These are phyloP conservation scores for Alternaria postmessia DNA, from an alignment of 2,329 filamentous ascomycete species.

Conservation along the genomic window DNA sequence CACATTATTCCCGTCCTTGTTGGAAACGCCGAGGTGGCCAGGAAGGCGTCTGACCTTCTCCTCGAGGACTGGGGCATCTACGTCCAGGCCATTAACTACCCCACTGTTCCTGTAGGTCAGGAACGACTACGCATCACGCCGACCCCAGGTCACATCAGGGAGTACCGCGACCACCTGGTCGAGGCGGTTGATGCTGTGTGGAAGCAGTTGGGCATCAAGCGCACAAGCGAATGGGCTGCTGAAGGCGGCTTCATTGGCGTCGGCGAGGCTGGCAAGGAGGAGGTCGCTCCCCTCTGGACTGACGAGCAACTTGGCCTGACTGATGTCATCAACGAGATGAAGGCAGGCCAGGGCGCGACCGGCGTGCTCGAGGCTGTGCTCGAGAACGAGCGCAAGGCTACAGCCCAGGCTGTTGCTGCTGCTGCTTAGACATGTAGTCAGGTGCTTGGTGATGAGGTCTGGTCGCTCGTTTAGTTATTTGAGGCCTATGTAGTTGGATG, in stretches of 20 bases:
- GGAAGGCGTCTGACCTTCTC: conserved; percentile 89
- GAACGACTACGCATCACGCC: conserved; percentile 95
- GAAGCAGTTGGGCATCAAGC: conserved; percentile 87
- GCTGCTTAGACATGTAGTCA: conserved; percentile 39
- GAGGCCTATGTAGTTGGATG: conserved; percentile 28
- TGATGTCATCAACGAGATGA: conserved; percentile 61
- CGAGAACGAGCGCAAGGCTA: conserved; percentile 56
- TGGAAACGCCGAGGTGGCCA: conserved; percentile 91
- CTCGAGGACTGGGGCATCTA: conserved; percentile 92
- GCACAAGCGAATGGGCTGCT: conserved; percentile 89
- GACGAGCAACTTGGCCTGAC: conserved; percentile 84
- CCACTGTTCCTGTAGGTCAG: conserved; percentile 96
- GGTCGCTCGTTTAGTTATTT: conserved; percentile 41
- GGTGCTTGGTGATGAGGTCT: conserved; percentile 23
- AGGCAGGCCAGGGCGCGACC: conserved; percentile 53
- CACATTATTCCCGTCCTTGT: conserved; percentile 96
- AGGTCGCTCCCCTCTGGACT: conserved; percentile 83
- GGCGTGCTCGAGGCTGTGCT: conserved; percentile 59
- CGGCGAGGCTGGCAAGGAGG: conserved; percentile 71
- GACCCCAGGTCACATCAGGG: conserved; percentile 87
- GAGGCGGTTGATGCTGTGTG: conserved; percentile 86
- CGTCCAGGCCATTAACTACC: conserved; percentile 99
- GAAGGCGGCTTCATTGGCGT: conserved; percentile 96
- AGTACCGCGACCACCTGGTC: conserved; percentile 86
- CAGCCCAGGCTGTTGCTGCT: conserved; percentile 54